Base-by-base conservation (phyloP, 2,329 filamentous ascomycete species). In the Penicillium sp. region DNA sequence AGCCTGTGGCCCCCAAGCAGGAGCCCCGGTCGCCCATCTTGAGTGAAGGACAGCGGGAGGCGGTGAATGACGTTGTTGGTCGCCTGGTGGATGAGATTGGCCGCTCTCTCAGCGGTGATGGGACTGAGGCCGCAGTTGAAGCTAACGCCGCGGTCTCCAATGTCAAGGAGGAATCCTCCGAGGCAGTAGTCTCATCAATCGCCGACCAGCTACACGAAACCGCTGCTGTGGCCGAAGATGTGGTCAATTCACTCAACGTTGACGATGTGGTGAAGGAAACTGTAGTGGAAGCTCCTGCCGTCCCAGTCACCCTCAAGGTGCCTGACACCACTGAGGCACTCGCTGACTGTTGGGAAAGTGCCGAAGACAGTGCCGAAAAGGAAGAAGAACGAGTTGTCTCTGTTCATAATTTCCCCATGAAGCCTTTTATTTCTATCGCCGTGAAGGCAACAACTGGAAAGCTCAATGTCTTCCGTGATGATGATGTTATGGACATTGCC, bases 401-500 rank as follows among this genome's bases (percentile, higher is more conserved):
- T 70, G 92, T 97, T 44, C 94, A 90, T 79, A 96, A 96, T 73
- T 96, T 99, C 73, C 94, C 94, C 14, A 91, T 99, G 88, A 91
- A 89, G 73, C 94, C 94, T 4, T 99, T 95, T 82, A 92, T 96
- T 61, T 89, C 92, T 18, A 94, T 99, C 69, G 86, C 85, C 11
- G 84, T 97, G 65, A 75, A 75, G 49, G 59, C 70, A 18, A 59
- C 66, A 49, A 46, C 67, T 38, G 65, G 63, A 73, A 82, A 67
- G 70, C 74, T 75, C 80, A 85, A 70, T 79, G 85, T 55, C 72
- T 81, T 97, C 72, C 87, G 88, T 36, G 86, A 91, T 54, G 89
- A 93, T 62, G 84, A 88, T 42, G 87, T 96, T 65, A 90, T 96
- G 80, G 91, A 96, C 65, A 94, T 99, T 69, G 93, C 94, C 48